Conservation (phyloP, 139 green algal species). For the Chlamydomonas incerta region DNA sequence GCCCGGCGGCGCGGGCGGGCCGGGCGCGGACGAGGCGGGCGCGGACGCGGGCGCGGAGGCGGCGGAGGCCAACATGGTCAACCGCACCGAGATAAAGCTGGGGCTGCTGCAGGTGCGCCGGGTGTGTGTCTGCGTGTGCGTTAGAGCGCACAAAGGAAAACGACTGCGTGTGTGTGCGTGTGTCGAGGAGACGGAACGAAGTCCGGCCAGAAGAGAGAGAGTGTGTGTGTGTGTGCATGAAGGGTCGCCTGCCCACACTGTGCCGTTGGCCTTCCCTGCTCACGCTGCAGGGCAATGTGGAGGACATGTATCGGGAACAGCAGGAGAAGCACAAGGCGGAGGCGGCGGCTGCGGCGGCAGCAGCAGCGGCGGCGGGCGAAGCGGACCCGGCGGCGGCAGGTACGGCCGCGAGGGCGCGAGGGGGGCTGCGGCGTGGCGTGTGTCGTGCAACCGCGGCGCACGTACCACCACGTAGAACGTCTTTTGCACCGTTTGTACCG, state of each 20-base stretch:
- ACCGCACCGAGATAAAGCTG: conserved; percentile 52
- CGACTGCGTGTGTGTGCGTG: too few species aligned
- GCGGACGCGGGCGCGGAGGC: conserved; percentile 21
- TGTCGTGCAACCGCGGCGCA: too few species aligned
- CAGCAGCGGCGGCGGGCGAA: background rate
- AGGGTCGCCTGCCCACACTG: too few species aligned
- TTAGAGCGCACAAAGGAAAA: too few species aligned
- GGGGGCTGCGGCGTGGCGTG: too few species aligned
- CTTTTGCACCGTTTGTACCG: too few species aligned
- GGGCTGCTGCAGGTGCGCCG: conserved; percentile 56
- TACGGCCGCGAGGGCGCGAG: too few species aligned
- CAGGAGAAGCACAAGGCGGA: conserved; percentile 46
- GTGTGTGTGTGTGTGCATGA: too few species aligned
- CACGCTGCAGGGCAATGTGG: conserved; percentile 63
- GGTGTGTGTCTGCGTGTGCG: background rate
- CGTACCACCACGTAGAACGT: too few species aligned
- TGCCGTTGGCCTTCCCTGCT: too few species aligned
- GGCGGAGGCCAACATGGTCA: conserved; percentile 34
- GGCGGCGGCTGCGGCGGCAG: background rate
- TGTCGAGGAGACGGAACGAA: too few species aligned
- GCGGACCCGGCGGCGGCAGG: conserved; percentile 13
- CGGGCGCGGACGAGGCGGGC: conserved; percentile 8
- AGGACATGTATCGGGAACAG: conserved; percentile 65
- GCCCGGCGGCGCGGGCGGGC: background rate
- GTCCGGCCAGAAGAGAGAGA: too few species aligned